Conservation (phyloP, 768 basidiomycete species). For the Crepidotus variabilis region DNA sequence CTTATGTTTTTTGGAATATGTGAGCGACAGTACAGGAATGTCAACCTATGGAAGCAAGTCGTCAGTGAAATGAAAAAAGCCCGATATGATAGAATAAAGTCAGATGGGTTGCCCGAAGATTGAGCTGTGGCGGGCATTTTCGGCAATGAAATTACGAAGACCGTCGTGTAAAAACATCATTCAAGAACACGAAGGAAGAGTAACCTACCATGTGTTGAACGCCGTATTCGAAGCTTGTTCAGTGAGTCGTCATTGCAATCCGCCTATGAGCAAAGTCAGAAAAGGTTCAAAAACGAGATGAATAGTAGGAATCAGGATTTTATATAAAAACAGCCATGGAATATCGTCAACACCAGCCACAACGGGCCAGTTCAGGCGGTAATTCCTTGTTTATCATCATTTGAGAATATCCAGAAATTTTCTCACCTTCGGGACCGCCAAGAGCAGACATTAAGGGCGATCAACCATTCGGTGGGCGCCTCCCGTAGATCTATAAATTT, state of each 20-base stretch:
- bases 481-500: too few relatives aligned
- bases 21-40: not conserved
- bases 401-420: slow-evolving; percentile 13
- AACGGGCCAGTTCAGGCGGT: slow-evolving; percentile 68
- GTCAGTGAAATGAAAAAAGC: not conserved
- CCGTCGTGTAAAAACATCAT: slow-evolving; percentile 89
- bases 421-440: slow-evolving; percentile 29
- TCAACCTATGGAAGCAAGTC: slow-evolving; percentile 14
- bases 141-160: slow-evolving; percentile 84
- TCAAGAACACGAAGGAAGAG: slow-evolving; percentile 8
- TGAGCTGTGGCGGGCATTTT: slow-evolving; percentile 96
- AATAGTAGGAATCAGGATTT: slow-evolving; percentile 43
- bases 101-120: slow-evolving; percentile 78
- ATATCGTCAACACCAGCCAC: slow-evolving; percentile 58
- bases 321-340: slow-evolving; percentile 75
- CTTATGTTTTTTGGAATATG: slow-evolving; percentile 1
- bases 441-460: too few relatives aligned
- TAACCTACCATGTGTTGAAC: slow-evolving; percentile 27
- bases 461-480: too few relatives aligned
- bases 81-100: slow-evolving; percentile 24
- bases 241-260: too few relatives aligned
- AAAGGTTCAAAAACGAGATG: too few relatives aligned
- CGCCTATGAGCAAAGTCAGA: too few relatives aligned
- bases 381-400: slow-evolving; percentile 76
- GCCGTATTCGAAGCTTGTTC: too few relatives aligned